These are phyloP conservation scores for Russula earlei DNA, from an alignment of 768 basidiomycete genomes.

Conservation along the genomic window DNA sequence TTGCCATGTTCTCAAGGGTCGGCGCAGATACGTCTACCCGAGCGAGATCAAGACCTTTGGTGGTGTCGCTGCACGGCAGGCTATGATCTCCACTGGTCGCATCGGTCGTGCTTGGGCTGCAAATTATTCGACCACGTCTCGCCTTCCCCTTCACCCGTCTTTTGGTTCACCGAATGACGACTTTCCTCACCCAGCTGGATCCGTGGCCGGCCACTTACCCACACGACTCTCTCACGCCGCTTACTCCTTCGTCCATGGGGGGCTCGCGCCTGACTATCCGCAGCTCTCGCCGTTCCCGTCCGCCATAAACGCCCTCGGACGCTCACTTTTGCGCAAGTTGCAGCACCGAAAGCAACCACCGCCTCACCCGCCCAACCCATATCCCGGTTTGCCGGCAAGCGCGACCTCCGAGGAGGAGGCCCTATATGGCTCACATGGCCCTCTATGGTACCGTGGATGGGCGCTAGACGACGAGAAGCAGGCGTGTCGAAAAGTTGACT, in stretches of 20 bases:
- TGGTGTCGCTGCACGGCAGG: slow-evolving; percentile 56
- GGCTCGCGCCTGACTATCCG: slow-evolving; percentile 68
- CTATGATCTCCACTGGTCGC: slow-evolving; percentile 62
- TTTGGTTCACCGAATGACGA: slow-evolving; percentile 58
- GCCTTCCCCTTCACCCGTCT: slow-evolving; percentile 69
- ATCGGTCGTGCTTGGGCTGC: slow-evolving; percentile 76
- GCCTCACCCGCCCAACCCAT: slow-evolving; percentile 75
- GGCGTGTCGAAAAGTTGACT: slow-evolving; percentile 63
- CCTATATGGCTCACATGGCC: slow-evolving; percentile 71
- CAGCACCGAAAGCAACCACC: slow-evolving; percentile 58
- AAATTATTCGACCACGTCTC: slow-evolving; percentile 76
- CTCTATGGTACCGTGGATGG: slow-evolving; percentile 94
- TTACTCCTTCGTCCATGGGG: slow-evolving; percentile 90
- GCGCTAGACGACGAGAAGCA: slow-evolving; percentile 62
- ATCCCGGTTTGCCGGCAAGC: slow-evolving; percentile 57
- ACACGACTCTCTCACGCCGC: slow-evolving; percentile 62
- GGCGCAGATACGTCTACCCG: slow-evolving; percentile 68
- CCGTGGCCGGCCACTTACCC: slow-evolving; percentile 20
- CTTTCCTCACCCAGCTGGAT: slow-evolving; percentile 36
- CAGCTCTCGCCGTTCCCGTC: slow-evolving; percentile 76
- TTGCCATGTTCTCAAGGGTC: background rate
- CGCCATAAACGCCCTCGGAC: slow-evolving; percentile 67
- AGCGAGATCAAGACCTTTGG: slow-evolving; percentile 81
- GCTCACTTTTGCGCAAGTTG: slow-evolving; percentile 59
- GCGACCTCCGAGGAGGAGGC: slow-evolving; percentile 58